Evolutionary conservation across 768 basidiomycete genomes (phyloP).

Genomic region (Rubroboletus pulcherrimus): DNA sequence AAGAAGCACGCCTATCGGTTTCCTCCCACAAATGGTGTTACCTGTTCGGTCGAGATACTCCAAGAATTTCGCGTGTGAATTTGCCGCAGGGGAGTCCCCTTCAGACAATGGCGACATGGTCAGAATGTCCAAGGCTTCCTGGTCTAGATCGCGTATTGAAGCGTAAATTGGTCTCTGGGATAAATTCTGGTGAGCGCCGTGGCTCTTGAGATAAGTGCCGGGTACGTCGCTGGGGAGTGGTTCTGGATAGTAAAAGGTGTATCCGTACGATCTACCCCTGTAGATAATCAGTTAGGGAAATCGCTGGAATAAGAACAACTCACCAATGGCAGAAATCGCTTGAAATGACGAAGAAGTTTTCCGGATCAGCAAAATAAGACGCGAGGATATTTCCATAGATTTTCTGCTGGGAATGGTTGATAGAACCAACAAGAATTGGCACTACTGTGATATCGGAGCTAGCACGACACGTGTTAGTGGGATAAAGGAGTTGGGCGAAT

Average conservation of each 20-base stretch:
- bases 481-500: neutral
- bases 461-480: neutral
- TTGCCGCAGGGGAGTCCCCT: slow-evolving; percentile 36
- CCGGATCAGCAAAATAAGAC: slow-evolving; percentile 70
- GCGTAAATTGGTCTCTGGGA: slow-evolving; percentile 65
- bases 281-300: neutral
- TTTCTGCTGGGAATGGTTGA: slow-evolving; percentile 56
- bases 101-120: slow-evolving; percentile 51
- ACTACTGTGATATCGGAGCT: slow-evolving; percentile 79
- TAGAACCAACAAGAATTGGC: slow-evolving; percentile 86
- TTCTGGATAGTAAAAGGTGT: slow-evolving; percentile 82
- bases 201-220: slow-evolving; percentile 49
- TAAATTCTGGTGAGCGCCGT: slow-evolving; percentile 36
- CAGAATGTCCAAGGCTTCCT: slow-evolving; percentile 77
- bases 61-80: slow-evolving; percentile 60
- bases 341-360: slow-evolving; percentile 87
- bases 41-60: slow-evolving; percentile 68
- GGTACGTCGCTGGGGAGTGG: slow-evolving; percentile 45
- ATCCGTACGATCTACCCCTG: slow-evolving; percentile 83
- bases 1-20: slow-evolving; percentile 90
- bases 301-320: slow-evolving; percentile 16
- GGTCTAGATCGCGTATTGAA: slow-evolving; percentile 82
- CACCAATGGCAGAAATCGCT: slow-evolving; percentile 99
- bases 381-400: slow-evolving; percentile 70
- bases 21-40: slow-evolving; percentile 97